These are phyloP conservation scores for Crassisporium funariophilum DNA, from an alignment of 768 basidiomycete species.

Conservation along the genomic window DNA sequence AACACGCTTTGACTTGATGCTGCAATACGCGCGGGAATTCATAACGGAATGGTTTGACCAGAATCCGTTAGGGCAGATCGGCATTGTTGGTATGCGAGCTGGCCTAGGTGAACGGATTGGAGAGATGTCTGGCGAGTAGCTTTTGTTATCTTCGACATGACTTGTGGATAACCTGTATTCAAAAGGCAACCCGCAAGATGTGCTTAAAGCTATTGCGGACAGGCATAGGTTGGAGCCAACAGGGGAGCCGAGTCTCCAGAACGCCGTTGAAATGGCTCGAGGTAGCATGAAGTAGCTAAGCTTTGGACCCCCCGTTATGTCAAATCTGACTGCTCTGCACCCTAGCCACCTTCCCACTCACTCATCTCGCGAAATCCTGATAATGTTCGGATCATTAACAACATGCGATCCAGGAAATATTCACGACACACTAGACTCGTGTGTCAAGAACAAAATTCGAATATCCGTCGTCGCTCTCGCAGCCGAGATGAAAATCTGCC, in stretches of 20 bases:
- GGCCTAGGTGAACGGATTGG: conserved; percentile 89
- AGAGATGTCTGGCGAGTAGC: conserved; percentile 82
- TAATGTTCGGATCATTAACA: conserved; percentile 94
- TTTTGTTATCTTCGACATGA: not conserved
- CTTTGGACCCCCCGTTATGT: not conserved
- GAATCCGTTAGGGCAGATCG: conserved; percentile 97
- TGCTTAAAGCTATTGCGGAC: conserved; percentile 83
- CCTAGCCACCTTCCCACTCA: conserved; percentile 94
- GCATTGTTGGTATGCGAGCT: conserved; percentile 89
- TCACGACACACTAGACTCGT: conserved; percentile 88
- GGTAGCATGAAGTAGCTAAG: conserved; percentile 82
- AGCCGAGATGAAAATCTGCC: conserved; percentile 98
- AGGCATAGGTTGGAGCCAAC: conserved; percentile 86
- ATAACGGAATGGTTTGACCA: conserved; percentile 98
- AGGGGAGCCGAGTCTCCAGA: conserved; percentile 96
- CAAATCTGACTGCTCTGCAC: conserved; percentile 6
- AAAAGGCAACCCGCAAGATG: conserved; percentile 93
- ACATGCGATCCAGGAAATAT: conserved; percentile 98
- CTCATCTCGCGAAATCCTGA: conserved; percentile 92
- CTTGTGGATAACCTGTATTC: conserved; percentile 1
- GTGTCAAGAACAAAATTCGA: conserved; percentile 81
- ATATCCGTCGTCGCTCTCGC: conserved; percentile 93
- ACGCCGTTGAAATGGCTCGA: conserved; percentile 95
- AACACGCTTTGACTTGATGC: conserved; percentile 86
- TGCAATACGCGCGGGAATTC: conserved; percentile 91